Percentiles rank a stretch among this genome's conserved stretches.
Evolutionary conservation across 1,139 yeast species (phyloP).

Genomic region (Saccharomyces hybrid): DNA sequence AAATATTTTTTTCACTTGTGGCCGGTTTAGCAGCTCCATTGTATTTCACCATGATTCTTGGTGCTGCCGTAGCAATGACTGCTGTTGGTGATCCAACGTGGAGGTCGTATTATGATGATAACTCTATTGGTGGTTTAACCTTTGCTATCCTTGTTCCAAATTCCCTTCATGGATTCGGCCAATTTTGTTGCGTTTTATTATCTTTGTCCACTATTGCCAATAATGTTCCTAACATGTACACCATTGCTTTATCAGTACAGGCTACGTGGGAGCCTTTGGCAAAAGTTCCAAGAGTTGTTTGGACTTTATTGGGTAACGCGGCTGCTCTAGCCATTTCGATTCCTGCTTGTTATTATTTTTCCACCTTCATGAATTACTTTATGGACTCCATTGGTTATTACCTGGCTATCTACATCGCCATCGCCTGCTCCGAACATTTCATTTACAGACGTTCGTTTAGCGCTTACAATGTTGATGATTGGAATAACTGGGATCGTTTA

Average conservation of each 20-base stretch:
- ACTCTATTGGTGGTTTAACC: constrained; percentile 72
- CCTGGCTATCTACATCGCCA: constrained; percentile 75
- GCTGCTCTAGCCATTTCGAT: constrained; percentile 78
- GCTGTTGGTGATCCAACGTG: constrained; percentile 37
- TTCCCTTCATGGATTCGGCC: constrained; percentile 81
- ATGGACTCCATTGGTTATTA: constrained; percentile 89
- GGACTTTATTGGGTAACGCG: constrained; percentile 73
- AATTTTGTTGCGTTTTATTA: constrained; percentile 76
- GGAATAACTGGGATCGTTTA: constrained; percentile 47
- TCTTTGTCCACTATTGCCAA: constrained; percentile 82
- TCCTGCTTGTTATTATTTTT: constrained; percentile 75
- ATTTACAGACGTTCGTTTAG: constrained; percentile 50
- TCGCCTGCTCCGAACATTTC: constrained; percentile 70
- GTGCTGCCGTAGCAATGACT: constrained; percentile 83
- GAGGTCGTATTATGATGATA: constrained; percentile 35
- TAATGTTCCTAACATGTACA: constrained; percentile 89
- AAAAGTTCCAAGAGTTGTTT: constrained; percentile 67
- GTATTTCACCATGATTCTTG: constrained; percentile 66
- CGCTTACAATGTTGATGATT: constrained; percentile 57
- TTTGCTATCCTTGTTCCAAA: constrained; percentile 68
- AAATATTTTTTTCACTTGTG: constrained; percentile 56
- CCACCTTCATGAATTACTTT: constrained; percentile 66
- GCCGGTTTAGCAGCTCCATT: constrained; percentile 62
- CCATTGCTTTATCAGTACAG: constrained; percentile 79
- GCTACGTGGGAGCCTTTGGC: constrained; percentile 68